These are phyloP conservation scores for Botryobasidium botryosum DNA, from an alignment of 768 basidiomycete genomes.

Conservation along the genomic window DNA sequence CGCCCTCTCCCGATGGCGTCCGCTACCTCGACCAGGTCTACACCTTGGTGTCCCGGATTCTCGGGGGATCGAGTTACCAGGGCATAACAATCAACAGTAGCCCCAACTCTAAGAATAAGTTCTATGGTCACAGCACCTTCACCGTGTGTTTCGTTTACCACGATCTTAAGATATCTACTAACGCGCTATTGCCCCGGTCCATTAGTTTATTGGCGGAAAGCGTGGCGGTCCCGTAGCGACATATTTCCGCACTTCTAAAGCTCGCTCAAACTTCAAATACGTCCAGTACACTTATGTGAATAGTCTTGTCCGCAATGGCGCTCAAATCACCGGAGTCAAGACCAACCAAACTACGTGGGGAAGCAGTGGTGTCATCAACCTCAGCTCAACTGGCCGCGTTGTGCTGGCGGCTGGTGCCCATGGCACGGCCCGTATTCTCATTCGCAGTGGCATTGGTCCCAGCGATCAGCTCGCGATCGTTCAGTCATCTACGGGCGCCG, in stretches of 20 bases:
- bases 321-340: conserved; percentile 38
- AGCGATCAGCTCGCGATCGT: too few relatives aligned
- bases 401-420: conserved; percentile 41
- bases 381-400: conserved; percentile 40
- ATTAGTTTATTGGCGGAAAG: conserved; percentile 17
- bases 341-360: conserved; percentile 43
- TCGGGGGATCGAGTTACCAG: conserved; percentile 29
- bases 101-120: conserved; percentile 40
- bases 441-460: conserved; percentile 29
- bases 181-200: too few relatives aligned
- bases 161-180: neutral
- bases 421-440: conserved; percentile 20
- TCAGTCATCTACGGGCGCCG: conserved; percentile 30
- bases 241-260: conserved; percentile 39
- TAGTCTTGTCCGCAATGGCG: conserved; percentile 39
- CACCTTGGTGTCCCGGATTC: conserved; percentile 30
- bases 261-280: conserved; percentile 35
- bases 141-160: conserved; percentile 14
- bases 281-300: conserved; percentile 32
- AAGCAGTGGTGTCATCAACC: conserved; percentile 35
- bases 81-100: conserved; percentile 37
- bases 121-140: conserved; percentile 36
- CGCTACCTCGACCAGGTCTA: conserved; percentile 38
- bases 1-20: conserved; percentile 41
- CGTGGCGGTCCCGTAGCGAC: conserved; percentile 40